Evolutionary conservation across 2,329 filamentous ascomycete genomes (phyloP), one percentile per base, ranked within the genome.

Genomic region (Leptographium lundbergii): DNA sequence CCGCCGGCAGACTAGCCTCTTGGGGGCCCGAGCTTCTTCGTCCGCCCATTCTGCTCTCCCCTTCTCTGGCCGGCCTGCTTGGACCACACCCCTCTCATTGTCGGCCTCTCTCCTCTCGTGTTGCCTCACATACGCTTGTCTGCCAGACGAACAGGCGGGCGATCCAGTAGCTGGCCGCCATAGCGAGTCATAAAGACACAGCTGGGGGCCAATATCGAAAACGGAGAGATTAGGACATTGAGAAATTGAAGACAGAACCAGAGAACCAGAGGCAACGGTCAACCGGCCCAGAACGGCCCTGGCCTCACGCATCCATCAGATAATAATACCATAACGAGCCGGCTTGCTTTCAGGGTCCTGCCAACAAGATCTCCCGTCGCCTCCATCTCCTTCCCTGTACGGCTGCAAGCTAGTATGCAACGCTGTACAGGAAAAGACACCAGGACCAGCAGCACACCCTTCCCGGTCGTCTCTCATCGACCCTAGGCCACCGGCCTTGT

Each of bases 341-440:
- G 66, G 17, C 27, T 54, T 36, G 22, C 24, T 4, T 25, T 27
- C 39, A 45, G 25, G 17, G 29, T 19, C 36, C 63, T 61, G 57
- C 36, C 60, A 54, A 67, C 68, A 66, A 71, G 70, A 72, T 72
- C 70, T 67, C 66, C 65, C 68, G 66, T 68, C 64, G 62, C 65
- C 67, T 68, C 66, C 67, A 70, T 72, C 75, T 76, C 74, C 75
- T 78, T 77, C 75, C 75, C 70, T 75, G 73, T 74, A 71, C 68
- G 74, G 75, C 71, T 73, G 70, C 70, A 67, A 68, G 67, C 66
- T 67, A 68, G 66, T 64, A 66, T 68, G 66, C 66, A 69, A 66
- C 67, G 68, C 66, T 68, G 68, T 71, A 67, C 69, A 65, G 64
- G 13, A 52, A 65, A 63, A 63, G 60, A 55, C 64, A 63, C 64